Conservation (phyloP, 345 rosid species). For the Salix viminalis region DNA sequence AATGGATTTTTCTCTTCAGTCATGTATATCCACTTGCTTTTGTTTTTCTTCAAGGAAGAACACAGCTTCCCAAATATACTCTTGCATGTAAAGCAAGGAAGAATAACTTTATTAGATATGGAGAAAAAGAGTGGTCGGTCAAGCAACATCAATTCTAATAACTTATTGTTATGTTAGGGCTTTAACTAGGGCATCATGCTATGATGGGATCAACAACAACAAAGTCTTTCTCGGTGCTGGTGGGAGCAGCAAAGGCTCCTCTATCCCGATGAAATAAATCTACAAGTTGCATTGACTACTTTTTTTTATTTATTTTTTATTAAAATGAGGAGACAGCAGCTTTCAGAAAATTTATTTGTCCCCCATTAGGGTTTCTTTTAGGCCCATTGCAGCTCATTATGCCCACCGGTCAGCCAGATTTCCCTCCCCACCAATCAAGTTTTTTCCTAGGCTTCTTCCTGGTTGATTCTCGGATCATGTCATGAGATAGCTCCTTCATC, state of each 20-base stretch:
- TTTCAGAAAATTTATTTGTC: slow-evolving; percentile 28
- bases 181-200: slow-evolving; percentile 9
- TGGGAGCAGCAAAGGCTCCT: slow-evolving; percentile 27
- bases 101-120: background rate
- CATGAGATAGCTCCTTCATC: slow-evolving; percentile 1
- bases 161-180: slow-evolving; percentile 2
- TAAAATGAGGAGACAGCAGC: slow-evolving; percentile 32
- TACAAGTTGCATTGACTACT: background rate
- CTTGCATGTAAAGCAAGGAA: slow-evolving; percentile 31
- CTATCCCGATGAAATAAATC: background rate
- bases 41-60: slow-evolving; percentile 20
- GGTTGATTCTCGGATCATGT: slow-evolving; percentile 16
- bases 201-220: slow-evolving; percentile 44
- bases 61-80: slow-evolving; percentile 59
- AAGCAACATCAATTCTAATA: background rate
- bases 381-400: slow-evolving; percentile 32
- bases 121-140: background rate
- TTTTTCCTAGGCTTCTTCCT: slow-evolving; percentile 9
- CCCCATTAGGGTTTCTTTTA: slow-evolving; percentile 36
- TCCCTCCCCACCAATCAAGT: slow-evolving; percentile 21
- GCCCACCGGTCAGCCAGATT: slow-evolving; percentile 27
- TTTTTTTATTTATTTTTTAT: too few relatives aligned
- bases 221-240: slow-evolving; percentile 16
- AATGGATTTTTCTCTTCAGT: too few relatives aligned
- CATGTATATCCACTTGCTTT: slow-evolving; percentile 12